Conservation (phyloP, 345 rosid species). For the Eucalyptus melliodora region DNA sequence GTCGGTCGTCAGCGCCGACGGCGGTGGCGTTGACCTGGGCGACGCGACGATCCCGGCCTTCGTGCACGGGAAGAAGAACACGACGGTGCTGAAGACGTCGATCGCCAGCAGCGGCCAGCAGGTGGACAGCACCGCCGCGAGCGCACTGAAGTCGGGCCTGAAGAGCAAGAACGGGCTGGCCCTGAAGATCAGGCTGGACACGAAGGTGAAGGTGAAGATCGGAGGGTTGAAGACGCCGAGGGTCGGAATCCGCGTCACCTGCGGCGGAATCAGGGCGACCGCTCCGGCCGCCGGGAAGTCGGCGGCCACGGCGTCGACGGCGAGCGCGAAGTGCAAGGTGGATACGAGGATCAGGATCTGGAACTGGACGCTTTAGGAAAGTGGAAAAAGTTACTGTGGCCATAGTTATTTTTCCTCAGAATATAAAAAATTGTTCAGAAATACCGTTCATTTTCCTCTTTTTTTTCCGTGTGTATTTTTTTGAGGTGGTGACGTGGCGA, state of each 20-base stretch:
- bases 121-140: slow-evolving; percentile 33
- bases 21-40: slow-evolving; percentile 49
- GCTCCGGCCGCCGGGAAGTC: slow-evolving; percentile 44
- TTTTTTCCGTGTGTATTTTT: not conserved
- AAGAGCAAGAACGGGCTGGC: slow-evolving; percentile 45
- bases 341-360: slow-evolving; percentile 78
- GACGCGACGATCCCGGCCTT: slow-evolving; percentile 41
- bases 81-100: slow-evolving; percentile 41
- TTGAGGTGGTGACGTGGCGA: not conserved
- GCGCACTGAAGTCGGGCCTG: slow-evolving; percentile 27
- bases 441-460: not conserved
- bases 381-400: not conserved
- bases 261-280: slow-evolving; percentile 45
- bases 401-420: not conserved
- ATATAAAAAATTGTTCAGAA: not conserved
- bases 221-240: slow-evolving; percentile 56
- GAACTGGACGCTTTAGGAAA: slow-evolving; percentile 31
- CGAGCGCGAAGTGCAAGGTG: slow-evolving; percentile 62
- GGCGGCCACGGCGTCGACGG: slow-evolving; percentile 38
- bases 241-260: slow-evolving; percentile 43
- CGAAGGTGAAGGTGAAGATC: slow-evolving; percentile 64
- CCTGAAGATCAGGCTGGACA: slow-evolving; percentile 43
- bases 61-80: slow-evolving; percentile 58
- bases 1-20: slow-evolving; percentile 3
- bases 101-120: slow-evolving; percentile 20